These are phyloP conservation scores for Saccharum hybrid DNA, from an alignment of 202 grass and related monocot genomes.

Conservation along the genomic window DNA sequence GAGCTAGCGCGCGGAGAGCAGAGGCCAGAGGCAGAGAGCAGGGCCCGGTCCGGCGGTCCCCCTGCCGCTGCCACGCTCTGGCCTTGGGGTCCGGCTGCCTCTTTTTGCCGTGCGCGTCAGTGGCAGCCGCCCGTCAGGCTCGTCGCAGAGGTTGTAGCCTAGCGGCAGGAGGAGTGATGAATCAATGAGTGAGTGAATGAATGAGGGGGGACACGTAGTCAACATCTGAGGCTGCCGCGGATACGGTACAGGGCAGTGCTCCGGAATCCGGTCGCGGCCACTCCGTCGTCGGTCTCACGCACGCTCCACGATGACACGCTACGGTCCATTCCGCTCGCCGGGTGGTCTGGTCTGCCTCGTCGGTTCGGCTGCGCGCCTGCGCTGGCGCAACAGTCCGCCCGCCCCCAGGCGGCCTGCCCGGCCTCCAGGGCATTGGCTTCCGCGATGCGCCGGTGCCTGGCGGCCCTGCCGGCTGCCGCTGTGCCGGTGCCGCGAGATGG, in stretches of 20 bases:
- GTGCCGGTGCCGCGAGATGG: too few relatives aligned
- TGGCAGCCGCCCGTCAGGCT: not conserved
- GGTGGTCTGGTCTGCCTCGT: not conserved
- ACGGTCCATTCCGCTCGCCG: conserved; percentile 1
- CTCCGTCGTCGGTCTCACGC: not conserved
- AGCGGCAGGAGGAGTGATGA: not conserved
- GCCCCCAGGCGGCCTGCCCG: not conserved
- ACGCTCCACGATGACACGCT: not conserved
- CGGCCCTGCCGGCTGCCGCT: not conserved
- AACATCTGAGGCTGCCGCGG: conserved; percentile 12
- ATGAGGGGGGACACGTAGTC: conserved; percentile 11
- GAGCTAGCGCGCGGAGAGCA: not conserved
- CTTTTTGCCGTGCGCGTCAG: conserved; percentile 36
- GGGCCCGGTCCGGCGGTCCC: conserved; percentile 6
- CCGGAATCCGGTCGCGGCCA: not conserved
- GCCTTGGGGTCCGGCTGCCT: conserved; percentile 4
- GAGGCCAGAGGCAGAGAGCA: not conserved
- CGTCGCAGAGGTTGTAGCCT: too few relatives aligned
- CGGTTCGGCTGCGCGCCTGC: not conserved
- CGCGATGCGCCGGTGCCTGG: not conserved
- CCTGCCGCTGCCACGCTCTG: not conserved
- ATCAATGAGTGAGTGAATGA: not conserved
- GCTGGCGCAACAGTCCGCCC: not conserved
- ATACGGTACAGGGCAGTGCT: not conserved
- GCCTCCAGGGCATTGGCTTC: not conserved